phyloP scores from a whole-genome alignment of 2,329 filamentous ascomycete genomes.

The Zasmidium angulare region DNA sequence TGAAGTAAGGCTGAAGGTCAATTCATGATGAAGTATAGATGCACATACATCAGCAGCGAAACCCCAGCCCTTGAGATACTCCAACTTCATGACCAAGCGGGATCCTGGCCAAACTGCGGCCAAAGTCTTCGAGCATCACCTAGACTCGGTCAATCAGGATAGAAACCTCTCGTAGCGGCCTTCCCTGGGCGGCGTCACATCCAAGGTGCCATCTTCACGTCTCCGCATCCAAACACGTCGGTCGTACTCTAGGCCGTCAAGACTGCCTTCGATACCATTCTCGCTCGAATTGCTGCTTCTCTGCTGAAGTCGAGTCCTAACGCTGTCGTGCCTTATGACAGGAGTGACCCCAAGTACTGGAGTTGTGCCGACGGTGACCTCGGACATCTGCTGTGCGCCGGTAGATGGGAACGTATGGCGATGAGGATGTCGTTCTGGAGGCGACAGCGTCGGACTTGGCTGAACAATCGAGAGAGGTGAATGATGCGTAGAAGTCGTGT shows the following conservation, averaged over 20 bases:
- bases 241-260: conserved; percentile 27
- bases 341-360: not conserved
- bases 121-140: too few relatives aligned
- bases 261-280: conserved; percentile 26
- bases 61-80: too few relatives aligned
- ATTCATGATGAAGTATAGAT: not conserved
- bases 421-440: conserved; percentile 11
- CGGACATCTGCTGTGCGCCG: not conserved
- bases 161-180: conserved; percentile 33
- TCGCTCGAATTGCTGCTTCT: conserved; percentile 18
- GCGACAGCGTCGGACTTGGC: not conserved
- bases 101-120: too few relatives aligned
- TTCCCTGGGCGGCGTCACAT: conserved; percentile 33
- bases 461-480: not conserved
- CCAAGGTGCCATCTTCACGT: conserved; percentile 23
- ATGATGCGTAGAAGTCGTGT: conserved; percentile 9
- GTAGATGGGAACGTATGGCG: conserved; percentile 13
- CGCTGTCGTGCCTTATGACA: not conserved
- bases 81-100: not conserved
- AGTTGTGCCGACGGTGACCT: not conserved
- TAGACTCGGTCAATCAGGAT: conserved; percentile 12
- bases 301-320: not conserved
- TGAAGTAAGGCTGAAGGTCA: conserved; percentile 14
- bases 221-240: conserved; percentile 24
- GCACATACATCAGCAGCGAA: not conserved